Conservation (phyloP, 1,139 yeast species). For the Zygoascus sp. region DNA sequence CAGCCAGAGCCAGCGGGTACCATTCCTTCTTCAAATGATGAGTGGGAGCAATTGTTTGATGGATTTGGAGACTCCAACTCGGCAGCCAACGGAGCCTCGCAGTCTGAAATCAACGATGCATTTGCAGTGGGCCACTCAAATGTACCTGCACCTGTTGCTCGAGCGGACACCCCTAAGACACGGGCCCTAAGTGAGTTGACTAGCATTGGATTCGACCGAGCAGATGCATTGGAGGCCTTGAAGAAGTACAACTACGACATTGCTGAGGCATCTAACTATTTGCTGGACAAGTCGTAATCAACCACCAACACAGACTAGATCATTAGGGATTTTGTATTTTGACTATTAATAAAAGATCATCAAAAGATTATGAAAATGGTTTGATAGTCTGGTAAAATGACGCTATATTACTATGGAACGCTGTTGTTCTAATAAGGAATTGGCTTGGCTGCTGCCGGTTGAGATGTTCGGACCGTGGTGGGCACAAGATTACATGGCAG, state of each 20-base stretch:
- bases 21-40: slow-evolving; percentile 43
- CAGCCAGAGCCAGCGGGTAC: slow-evolving; percentile 39
- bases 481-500: no score
- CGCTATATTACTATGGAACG: no score
- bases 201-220: slow-evolving; percentile 82
- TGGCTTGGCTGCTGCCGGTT: no score
- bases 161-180: slow-evolving; percentile 21
- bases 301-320: no score
- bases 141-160: slow-evolving; percentile 16
- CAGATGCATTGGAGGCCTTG: slow-evolving; percentile 64
- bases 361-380: no score
- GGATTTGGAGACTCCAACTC: slow-evolving; percentile 70
- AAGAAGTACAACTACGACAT: slow-evolving; percentile 66
- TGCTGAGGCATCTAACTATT: slow-evolving; percentile 77
- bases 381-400: no score
- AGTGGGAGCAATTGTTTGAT: slow-evolving; percentile 93
- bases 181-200: slow-evolving; percentile 63
- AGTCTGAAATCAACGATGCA: slow-evolving; percentile 26
- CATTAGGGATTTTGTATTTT: neutral
- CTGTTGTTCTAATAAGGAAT: no score
- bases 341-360: neutral
- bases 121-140: slow-evolving; percentile 19
- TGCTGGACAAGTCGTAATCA: slow-evolving; percentile 48
- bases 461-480: no score
- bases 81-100: slow-evolving; percentile 20